Evolutionary conservation across 768 basidiomycete species (phyloP), one percentile per base, ranked within the genome.

Genomic region (Leccinum imitatum): DNA sequence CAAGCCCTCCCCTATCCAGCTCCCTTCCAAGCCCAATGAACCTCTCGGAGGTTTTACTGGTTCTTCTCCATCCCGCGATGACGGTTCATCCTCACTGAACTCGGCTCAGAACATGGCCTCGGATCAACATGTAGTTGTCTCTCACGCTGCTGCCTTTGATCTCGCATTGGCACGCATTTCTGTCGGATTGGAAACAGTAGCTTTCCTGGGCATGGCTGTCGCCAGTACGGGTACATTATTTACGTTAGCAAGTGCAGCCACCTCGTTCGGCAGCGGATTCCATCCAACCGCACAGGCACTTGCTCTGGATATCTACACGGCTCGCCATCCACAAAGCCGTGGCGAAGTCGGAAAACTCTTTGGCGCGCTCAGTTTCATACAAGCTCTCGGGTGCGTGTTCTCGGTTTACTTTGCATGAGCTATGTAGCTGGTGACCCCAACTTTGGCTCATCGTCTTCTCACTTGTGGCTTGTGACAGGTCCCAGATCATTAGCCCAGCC

Each of bases 361-460:
- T 67, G 94, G 92, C 13, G 92, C 86, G 3, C 64, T 95, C 59
- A 86, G 87, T 58, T 89, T 95, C 30, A 64, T 93, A 4, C 84
- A 89, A 62, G 85, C 88, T 6, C 68, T 93, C 10, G 79, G 85
- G 85, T 87, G 64, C 50, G 78, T 53, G 19, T 60, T 53, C 10
- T 4, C 21, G 4, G 17, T 56, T 50, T 7, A n/a, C 14, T 17
- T 15, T 15, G 21, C 31, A 37, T 6, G 2, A 14, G 15, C 6
- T 7, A 39, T 30, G n/a, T 13, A 8, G 25, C 27, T 25, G 17
- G 11, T 39, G 11, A 19, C 19, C 21, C 10, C 1, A 11, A 10
- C 5, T n/a, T 31, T 30, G 17, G 50, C 30, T 51, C 19, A n/a
- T 33, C n/a, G 41, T 50, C 25, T 31, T 50, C 58, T 52, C 46